These are phyloP conservation scores for Xylaria scruposa DNA, from an alignment of 495 filamentous ascomycete species.

Conservation along the genomic window DNA sequence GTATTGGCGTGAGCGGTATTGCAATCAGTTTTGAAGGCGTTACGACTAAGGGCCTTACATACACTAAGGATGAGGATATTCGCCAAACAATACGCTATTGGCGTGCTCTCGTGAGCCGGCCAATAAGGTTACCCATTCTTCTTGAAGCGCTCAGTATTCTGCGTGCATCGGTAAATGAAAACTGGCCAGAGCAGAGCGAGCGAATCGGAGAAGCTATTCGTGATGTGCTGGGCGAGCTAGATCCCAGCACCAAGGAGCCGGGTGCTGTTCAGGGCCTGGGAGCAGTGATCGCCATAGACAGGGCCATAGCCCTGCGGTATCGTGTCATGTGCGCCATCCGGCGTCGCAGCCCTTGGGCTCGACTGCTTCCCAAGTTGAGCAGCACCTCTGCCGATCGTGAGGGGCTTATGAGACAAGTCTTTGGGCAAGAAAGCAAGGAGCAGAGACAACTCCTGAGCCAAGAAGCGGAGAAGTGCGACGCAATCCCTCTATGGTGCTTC, in stretches of 20 bases:
- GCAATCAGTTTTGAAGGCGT: slow-evolving; percentile 34
- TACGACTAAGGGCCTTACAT: slow-evolving; percentile 30
- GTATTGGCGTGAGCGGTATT: slow-evolving; percentile 34
- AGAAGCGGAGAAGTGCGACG: slow-evolving; percentile 8
- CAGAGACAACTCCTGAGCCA: slow-evolving; percentile 19
- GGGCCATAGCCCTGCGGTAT: slow-evolving; percentile 20
- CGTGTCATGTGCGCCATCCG: slow-evolving; percentile 27
- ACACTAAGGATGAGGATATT: slow-evolving; percentile 24
- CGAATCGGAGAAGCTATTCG: slow-evolving; percentile 26
- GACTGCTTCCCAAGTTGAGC: slow-evolving; percentile 43
- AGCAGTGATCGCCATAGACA: slow-evolving; percentile 25
- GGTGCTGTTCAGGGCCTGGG: slow-evolving; percentile 24
- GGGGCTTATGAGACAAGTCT: slow-evolving; percentile 46
- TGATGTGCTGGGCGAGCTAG: slow-evolving; percentile 25
- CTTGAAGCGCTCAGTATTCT: slow-evolving; percentile 27
- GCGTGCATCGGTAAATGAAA: slow-evolving; percentile 24
- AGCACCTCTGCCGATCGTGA: slow-evolving; percentile 47
- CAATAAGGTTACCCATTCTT: slow-evolving; percentile 24
- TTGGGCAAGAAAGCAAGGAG: slow-evolving; percentile 40
- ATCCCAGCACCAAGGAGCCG: slow-evolving; percentile 25
- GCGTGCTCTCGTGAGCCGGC: slow-evolving; percentile 30
- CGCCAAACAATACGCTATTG: slow-evolving; percentile 30
- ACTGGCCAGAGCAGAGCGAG: slow-evolving; percentile 26
- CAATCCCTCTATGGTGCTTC: slow-evolving; percentile 21
- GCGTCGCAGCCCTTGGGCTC: slow-evolving; percentile 26